Base-by-base conservation (phyloP, 768 basidiomycete genomes). In the Candolleomyces aberdarensis region DNA sequence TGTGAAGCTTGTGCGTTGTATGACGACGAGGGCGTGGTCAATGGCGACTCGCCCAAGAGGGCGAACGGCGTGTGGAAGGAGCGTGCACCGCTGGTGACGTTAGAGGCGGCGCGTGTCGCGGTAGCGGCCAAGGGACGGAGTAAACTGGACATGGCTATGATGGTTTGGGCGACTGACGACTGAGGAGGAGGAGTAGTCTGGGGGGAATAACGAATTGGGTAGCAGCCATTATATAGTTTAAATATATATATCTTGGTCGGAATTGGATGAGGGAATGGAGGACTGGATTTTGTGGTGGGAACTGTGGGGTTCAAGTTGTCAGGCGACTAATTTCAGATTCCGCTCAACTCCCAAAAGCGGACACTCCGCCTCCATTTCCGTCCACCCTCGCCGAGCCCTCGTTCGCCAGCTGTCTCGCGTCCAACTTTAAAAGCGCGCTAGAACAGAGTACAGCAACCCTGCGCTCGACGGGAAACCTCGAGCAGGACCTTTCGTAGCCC, bases 51-150 rank as follows among this genome's bases (percentile, higher is more conserved):
- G 50, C 78, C 76, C 69, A 85, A 78, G 10, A 71, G 76, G 61
- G 78, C 79, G 69, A 82, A 87, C 54, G 86, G 86, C 11, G 87
- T 84, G 74, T 88, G 89, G 74, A 90, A 88, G 0, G 81, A 66
- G 62, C 88, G 86, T 17, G 66, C 60, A 41, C 64, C 66, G 46
- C 61, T 9, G 63, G 60, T 50, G 67, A 68, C 61, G 64, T 22
- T 59, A 56, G 64, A 53, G 55, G 58, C 51, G 15, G 70, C 64
- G 47, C 70, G 64, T 56, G 69, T 64, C 53, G 67, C 63, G 46
- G 60, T 61, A 8, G 61, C 63, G 40, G 72, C 63, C 40, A 72
- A 46, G 56, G 67, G 60, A 56, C 71, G 73, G 49, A 78, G 62
- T 49, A 66, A 43, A 52, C 62, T 70, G 52, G 75, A 75, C 73